phyloP scores from a whole-genome alignment of 1,284 basidiomycete genomes.

The Ustilago shanxiensis region DNA sequence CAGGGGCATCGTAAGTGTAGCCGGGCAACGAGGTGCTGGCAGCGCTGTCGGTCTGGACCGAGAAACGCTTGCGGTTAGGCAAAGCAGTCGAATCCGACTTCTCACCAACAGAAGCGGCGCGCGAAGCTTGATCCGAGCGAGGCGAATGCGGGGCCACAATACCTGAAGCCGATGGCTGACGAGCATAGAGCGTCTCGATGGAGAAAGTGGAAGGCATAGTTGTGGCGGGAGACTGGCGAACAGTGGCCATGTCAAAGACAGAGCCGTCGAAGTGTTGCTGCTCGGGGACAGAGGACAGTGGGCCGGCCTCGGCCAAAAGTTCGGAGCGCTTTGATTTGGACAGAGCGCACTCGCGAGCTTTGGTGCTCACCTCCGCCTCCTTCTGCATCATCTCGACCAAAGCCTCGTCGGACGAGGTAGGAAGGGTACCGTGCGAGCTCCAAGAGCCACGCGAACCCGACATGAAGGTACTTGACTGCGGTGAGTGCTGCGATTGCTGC shows the following conservation, averaged over 20 bases:
- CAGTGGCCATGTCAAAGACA: conserved; percentile 40
- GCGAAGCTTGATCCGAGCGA: conserved; percentile 38
- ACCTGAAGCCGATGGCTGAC: conserved; percentile 7
- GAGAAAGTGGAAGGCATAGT: conserved; percentile 17
- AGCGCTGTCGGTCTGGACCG: conserved; percentile 41
- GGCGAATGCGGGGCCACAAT: conserved; percentile 24
- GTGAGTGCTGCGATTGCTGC: conserved; percentile 18
- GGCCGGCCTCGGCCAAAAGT: conserved; percentile 14
- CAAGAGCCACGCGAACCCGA: conserved; percentile 27
- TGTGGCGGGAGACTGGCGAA: conserved; percentile 8
- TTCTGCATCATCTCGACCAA: conserved; percentile 18
- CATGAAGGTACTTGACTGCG: conserved; percentile 18
- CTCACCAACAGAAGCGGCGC: conserved; percentile 34
- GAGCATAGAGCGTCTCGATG: conserved; percentile 28
- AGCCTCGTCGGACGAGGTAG: conserved; percentile 39
- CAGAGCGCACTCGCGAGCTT: not conserved
- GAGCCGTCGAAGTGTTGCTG: conserved; percentile 32
- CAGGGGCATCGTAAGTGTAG: conserved; percentile 24
- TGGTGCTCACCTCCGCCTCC: not conserved
- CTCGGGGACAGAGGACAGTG: conserved; percentile 18
- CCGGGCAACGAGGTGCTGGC: conserved; percentile 37
- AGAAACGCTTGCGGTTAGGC: conserved; percentile 37
- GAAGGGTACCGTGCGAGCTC: conserved; percentile 29
- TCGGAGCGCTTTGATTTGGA: conserved; percentile 10
- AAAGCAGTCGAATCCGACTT: conserved; percentile 35